Base-by-base conservation (phyloP, 2,329 filamentous ascomycete genomes). In the Calonectria hongkongensis region DNA sequence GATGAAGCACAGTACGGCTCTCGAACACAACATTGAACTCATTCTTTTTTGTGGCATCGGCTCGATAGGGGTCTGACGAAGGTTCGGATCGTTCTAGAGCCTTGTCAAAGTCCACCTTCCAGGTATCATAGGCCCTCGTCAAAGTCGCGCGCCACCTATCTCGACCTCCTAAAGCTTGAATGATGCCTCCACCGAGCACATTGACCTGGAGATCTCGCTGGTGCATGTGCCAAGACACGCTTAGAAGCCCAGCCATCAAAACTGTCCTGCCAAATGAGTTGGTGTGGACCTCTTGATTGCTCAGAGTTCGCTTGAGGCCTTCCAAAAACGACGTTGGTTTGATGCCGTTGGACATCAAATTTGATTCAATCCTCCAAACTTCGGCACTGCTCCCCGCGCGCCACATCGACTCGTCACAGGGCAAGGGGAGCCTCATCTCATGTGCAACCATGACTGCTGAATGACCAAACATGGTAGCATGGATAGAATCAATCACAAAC, bases 391-490 rank as follows among this genome's bases (percentile, higher is more conserved):
- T 98, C 4, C 93, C 94, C 5, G 97, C 97, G 69, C 94, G 94
- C 97, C 97, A 99, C 13, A 98, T 86, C 4, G 93, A 92, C 82
- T 98, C 97, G 77, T 98, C 96, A 81, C 96, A 98, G 0, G 97
- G 97, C 51, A 99, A 85, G 0, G 95, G 95, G 10, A 98, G 88
- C 63, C 95, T 92, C 91, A 99, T 95, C 84, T 98, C 97, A 80
- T 98, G 96, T 2, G 96, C 95, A 9, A 98, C 95, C 96, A 98
- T 98, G 51, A 97, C 95, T 0, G 95, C 96, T 3, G 96, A 97
- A 83, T 98, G 97, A 0, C 96, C 97, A 83, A 98, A 98, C 94
- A 99, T 98, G 33, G 95, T 98, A 1, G 96, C 95, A 83, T 99
- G 97, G 2, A 96, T 97, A 5, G 96, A 98, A 83, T 99, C 97